phyloP scores from a whole-genome alignment of 2,329 filamentous ascomycete species.

The Fusarium bactridioides region DNA sequence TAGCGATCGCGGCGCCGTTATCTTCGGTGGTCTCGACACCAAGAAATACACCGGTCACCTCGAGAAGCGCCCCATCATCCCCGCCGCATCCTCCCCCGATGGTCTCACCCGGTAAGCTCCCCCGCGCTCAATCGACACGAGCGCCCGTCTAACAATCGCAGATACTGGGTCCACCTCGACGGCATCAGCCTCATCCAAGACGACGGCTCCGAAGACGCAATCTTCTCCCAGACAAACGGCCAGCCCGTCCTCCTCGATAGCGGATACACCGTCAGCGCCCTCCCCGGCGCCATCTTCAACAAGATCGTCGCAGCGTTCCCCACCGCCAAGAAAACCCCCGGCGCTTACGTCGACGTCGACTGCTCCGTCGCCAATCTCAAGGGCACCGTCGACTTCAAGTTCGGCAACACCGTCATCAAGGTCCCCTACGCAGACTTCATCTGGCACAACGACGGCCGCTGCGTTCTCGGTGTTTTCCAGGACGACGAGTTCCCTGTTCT shows the following conservation, averaged over 20 bases:
- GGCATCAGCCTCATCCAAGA: conserved; percentile 46
- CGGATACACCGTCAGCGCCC: conserved; percentile 72
- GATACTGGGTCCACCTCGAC: conserved; percentile 55
- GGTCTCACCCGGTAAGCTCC: conserved; percentile 40
- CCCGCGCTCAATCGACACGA: too few species aligned
- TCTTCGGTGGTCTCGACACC: conserved; percentile 67
- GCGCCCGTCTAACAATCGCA: conserved; percentile 3
- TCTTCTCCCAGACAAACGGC: conserved; percentile 51
- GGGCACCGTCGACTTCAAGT: conserved; percentile 57
- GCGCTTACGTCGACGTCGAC: conserved; percentile 57
- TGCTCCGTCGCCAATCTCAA: conserved; percentile 47
- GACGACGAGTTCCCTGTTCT: conserved; percentile 52
- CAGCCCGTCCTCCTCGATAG: conserved; percentile 68
- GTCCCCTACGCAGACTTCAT: conserved; percentile 58
- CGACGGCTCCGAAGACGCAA: conserved; percentile 50
- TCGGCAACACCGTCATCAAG: conserved; percentile 54
- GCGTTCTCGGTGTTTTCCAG: conserved; percentile 56
- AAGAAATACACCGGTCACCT: conserved; percentile 63
- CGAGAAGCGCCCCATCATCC: conserved; percentile 63
- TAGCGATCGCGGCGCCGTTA: conserved; percentile 44
- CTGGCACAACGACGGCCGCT: conserved; percentile 45
- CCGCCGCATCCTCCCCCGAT: conserved; percentile 48
- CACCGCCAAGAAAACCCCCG: conserved; percentile 52
- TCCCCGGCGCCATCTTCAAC: conserved; percentile 65
- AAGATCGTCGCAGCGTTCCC: conserved; percentile 54